Evolutionary conservation across 768 basidiomycete species (phyloP), one percentile per base, ranked within the genome.

Genomic region (Baorangia bicolor): DNA sequence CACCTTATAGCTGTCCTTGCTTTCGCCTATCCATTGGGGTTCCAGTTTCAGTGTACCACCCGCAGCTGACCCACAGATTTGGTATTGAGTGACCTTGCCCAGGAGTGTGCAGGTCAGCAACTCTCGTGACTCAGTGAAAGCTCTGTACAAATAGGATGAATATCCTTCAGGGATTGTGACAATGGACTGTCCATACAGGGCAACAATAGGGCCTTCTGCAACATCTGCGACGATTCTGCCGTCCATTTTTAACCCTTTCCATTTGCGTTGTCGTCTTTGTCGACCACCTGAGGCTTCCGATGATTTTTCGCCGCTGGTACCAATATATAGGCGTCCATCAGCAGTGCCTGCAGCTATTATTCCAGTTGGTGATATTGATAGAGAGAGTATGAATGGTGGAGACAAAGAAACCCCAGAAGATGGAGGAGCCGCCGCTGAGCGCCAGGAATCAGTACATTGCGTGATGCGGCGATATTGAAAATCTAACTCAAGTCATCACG

Each of bases 161-260:
- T 21, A 38, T 20, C 25, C 31, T 21, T 33, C 34, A 49, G 21
- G 16, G 30, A 25, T n/a, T 2, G 9, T 20, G 20, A 28, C 16
- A 34, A 31, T 25, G 9, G 18, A 57, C n/a, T n/a, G n/a, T n/a
- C n/a, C 84, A 51, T 68, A 90, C 91, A 88, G 58, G 11, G 82
- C 81, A 42, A 89, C 87, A 28, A 93, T 73, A 23, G 91, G 91
- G 1, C 90, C 91, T 55, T 88, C 82, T 2, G 86, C 87, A 18
- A 85, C 75, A 53, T 84, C 80, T 40, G 73, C 59, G 28, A 80
- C 62, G 39, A 78, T 46, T 21, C 78, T 78, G 41, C 77, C 76
- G 1, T 79, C 76, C 25, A 66, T 69, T 45, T 77, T 75, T 23
- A 92, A 72, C 3, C 92, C 91, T 56, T 84, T 81, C 90, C 92